Conservation (phyloP, 805 yeast species). For the Ogataea paradorogensis region DNA sequence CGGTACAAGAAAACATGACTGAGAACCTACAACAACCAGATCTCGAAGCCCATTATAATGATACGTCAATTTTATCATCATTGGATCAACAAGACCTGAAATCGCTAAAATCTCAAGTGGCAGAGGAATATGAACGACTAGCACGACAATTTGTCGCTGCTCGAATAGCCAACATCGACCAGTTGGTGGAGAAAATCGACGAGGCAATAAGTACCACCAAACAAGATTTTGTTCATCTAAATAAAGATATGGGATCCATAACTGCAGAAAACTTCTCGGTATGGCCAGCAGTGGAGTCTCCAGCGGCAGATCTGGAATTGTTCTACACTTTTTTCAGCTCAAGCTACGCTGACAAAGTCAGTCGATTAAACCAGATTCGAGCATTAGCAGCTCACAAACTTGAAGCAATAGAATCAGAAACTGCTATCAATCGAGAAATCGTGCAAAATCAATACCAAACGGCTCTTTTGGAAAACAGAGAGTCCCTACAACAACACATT, state of each 20-base stretch:
- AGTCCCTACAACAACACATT: conserved; percentile 15
- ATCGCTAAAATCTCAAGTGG: conserved; percentile 22
- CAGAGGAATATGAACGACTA: conserved; percentile 32
- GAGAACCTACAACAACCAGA: conserved; percentile 11
- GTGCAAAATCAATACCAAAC: conserved; percentile 11
- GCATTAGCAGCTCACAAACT: conserved; percentile 14
- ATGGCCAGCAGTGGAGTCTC: conserved; percentile 7
- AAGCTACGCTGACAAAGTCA: conserved; percentile 11
- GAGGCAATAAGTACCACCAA: conserved; percentile 25
- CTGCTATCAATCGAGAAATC: conserved; percentile 8
- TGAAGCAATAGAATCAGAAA: conserved; percentile 13
- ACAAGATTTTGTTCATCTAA: conserved; percentile 18
- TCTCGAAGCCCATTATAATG: conserved; percentile 2
- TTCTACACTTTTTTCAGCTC: conserved; percentile 18
- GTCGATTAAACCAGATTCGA: conserved; percentile 12
- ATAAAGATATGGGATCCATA: conserved; percentile 16
- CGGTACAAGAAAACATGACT: conserved; percentile 11
- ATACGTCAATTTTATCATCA: background rate
- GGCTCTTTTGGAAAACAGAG: conserved; percentile 22
- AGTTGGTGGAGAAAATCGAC: conserved; percentile 33
- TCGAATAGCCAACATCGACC: conserved; percentile 32
- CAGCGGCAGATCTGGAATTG: conserved; percentile 10
- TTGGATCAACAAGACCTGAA: conserved; percentile 19
- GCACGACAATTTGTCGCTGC: conserved; percentile 30
- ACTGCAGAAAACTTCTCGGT: conserved; percentile 8